Evolutionary conservation across 1,139 yeast species (phyloP).

Genomic region (Diutina siamensis): DNA sequence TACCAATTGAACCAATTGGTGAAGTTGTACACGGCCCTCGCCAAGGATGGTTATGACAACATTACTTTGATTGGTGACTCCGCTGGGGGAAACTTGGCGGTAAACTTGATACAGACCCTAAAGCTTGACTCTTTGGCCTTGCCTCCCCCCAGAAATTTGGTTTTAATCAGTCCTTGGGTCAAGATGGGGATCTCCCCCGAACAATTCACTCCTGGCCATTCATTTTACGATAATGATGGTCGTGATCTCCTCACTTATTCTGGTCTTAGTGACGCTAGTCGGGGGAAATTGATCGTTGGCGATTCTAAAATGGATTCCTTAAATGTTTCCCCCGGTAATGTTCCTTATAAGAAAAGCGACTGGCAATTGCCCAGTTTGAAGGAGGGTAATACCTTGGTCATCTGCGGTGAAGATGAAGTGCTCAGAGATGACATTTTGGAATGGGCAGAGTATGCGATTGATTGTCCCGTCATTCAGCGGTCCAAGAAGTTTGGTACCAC

Average conservation of each 20-base stretch:
- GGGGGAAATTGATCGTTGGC: conserved; percentile 10
- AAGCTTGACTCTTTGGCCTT: background rate
- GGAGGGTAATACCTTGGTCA: conserved; percentile 15
- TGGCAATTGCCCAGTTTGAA: background rate
- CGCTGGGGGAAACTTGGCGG: conserved; percentile 30
- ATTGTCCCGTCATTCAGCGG: conserved; percentile 14
- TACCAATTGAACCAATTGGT: conserved; percentile 5
- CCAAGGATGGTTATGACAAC: background rate
- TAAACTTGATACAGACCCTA: conserved; percentile 16
- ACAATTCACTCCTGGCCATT: conserved; percentile 17
- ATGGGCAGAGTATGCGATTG: conserved; percentile 25
- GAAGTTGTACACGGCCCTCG: background rate
- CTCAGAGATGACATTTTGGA: conserved; percentile 31
- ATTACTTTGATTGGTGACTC: conserved; percentile 23
- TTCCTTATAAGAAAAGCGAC: conserved; percentile 12
- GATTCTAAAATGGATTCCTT: conserved; percentile 11
- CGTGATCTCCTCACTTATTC: conserved; percentile 21
- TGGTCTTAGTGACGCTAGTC: conserved; percentile 8
- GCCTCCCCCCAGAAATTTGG: conserved; percentile 17
- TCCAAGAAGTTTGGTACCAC: conserved; percentile 10
- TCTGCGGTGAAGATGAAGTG: conserved; percentile 33
- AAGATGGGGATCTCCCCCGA: conserved; percentile 15
- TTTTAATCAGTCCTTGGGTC: conserved; percentile 33
- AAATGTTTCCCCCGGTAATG: conserved; percentile 13
- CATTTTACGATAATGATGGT: conserved; percentile 22